Evolutionary conservation across 306 rosid genomes (phyloP).

Genomic region (Cicer judaicum): DNA sequence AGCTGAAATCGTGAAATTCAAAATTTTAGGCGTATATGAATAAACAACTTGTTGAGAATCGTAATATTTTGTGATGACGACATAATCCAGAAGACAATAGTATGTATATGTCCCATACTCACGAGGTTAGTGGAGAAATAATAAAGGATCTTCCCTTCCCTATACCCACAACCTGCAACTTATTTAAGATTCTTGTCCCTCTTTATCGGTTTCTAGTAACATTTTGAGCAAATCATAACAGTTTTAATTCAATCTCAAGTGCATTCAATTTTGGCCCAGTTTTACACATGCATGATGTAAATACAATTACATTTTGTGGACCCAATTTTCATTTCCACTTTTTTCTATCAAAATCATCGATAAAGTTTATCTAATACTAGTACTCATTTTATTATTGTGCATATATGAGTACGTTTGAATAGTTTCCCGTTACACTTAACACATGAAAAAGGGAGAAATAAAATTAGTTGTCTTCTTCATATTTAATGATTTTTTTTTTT

Average conservation of each 20-base stretch:
- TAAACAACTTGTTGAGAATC: too few species aligned
- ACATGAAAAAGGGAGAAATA: background rate
- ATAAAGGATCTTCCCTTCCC: constrained; percentile 52
- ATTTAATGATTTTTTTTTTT: background rate
- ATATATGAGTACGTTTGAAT: background rate
- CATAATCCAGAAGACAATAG: constrained; percentile 33
- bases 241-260: constrained; percentile 18
- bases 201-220: background rate
- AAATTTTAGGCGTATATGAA: too few species aligned
- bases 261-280: constrained; percentile 48
- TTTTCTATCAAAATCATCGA: background rate
- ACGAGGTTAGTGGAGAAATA: constrained; percentile 52
- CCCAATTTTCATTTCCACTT: background rate
- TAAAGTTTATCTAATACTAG: background rate
- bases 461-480: background rate
- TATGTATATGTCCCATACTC: constrained; percentile 46
- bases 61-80: constrained; percentile 1
- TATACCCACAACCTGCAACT: constrained; percentile 43
- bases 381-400: too few species aligned
- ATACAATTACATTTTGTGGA: constrained; percentile 40
- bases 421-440: background rate
- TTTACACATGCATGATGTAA: constrained; percentile 50
- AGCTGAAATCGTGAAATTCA: too few species aligned
- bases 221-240: constrained; percentile 30
- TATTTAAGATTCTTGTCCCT: constrained; percentile 53